phyloP scores from a whole-genome alignment of 805 yeast genomes.

The Kuraishia hungarica region DNA sequence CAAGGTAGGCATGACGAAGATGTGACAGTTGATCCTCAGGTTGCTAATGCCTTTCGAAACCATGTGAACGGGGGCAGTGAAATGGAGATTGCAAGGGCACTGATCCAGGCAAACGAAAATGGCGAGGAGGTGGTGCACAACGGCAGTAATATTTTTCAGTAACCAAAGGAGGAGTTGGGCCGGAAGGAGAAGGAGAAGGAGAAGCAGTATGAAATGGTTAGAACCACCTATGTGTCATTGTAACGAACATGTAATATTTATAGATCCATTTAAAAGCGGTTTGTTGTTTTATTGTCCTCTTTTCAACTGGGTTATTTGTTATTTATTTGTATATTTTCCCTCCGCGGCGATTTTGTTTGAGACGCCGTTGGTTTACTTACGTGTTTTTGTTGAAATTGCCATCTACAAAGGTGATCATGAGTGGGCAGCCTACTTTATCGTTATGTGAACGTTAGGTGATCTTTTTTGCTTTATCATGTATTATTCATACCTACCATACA shows the following conservation, averaged over 20 bases:
- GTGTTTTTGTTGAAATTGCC: neutral
- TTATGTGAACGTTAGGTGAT: neutral
- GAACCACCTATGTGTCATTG: neutral
- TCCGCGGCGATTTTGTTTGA: too few species aligned
- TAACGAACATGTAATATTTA: neutral
- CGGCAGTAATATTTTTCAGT: neutral
- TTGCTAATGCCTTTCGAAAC: constrained; percentile 14
- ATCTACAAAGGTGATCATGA: neutral
- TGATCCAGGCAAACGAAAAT: constrained; percentile 47
- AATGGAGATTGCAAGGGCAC: constrained; percentile 57
- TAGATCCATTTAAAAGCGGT: neutral
- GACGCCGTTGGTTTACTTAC: neutral
- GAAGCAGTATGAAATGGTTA: neutral
- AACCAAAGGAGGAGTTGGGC: neutral
- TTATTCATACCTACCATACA: neutral
- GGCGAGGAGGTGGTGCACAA: constrained; percentile 3
- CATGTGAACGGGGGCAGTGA: constrained; percentile 34
- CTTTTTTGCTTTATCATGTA: too few species aligned
- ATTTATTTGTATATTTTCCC: neutral
- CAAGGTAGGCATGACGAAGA: constrained; percentile 16
- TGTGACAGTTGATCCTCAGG: constrained; percentile 54
- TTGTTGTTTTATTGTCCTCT: neutral
- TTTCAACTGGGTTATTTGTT: neutral
- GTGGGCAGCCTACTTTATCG: too few species aligned
- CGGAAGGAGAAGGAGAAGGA: neutral